Conservation (phyloP, 257 asterid genomes). For the Solanum infundibuliforme region DNA sequence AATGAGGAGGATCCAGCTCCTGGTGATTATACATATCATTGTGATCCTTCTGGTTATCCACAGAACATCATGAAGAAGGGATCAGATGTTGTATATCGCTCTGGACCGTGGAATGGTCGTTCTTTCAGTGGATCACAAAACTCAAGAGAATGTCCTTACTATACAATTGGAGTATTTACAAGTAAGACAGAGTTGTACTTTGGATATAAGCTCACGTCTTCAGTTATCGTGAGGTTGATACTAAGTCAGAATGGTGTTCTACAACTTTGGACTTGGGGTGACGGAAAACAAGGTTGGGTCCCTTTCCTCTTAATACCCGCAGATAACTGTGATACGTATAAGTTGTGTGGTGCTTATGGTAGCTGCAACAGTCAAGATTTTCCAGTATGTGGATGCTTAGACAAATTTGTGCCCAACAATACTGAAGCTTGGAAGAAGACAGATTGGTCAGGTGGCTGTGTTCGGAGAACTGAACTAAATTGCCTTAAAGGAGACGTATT, state of each 20-base stretch:
- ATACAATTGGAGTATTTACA: neutral
- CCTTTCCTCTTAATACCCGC: neutral
- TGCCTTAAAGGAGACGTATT: neutral
- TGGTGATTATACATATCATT: slow-evolving; percentile 10
- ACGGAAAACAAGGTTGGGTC: slow-evolving; percentile 12
- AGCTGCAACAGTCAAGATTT: slow-evolving; percentile 9
- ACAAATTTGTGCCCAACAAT: slow-evolving; percentile 15
- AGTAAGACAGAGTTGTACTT: slow-evolving; percentile 14
- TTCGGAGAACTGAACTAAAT: slow-evolving; percentile 5
- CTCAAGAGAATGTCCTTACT: neutral
- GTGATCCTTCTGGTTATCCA: slow-evolving; percentile 9
- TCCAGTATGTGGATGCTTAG: slow-evolving; percentile 24
- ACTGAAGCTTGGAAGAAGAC: slow-evolving; percentile 9
- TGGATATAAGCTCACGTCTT: neutral
- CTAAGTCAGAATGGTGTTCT: neutral
- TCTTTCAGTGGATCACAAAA: slow-evolving; percentile 4
- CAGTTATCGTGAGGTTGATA: slow-evolving; percentile 4
- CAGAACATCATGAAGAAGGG: slow-evolving; percentile 3
- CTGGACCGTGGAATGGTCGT: slow-evolving; percentile 25
- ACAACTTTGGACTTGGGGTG: slow-evolving; percentile 22
- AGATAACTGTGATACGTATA: slow-evolving; percentile 27
- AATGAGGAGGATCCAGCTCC: slow-evolving; percentile 23
- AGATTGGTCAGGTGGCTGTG: slow-evolving; percentile 24
- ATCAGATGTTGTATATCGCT: neutral
- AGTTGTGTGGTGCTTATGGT: slow-evolving; percentile 31